Conservation (phyloP, 2,329 filamentous ascomycete genomes). For the Dothistroma pini region DNA sequence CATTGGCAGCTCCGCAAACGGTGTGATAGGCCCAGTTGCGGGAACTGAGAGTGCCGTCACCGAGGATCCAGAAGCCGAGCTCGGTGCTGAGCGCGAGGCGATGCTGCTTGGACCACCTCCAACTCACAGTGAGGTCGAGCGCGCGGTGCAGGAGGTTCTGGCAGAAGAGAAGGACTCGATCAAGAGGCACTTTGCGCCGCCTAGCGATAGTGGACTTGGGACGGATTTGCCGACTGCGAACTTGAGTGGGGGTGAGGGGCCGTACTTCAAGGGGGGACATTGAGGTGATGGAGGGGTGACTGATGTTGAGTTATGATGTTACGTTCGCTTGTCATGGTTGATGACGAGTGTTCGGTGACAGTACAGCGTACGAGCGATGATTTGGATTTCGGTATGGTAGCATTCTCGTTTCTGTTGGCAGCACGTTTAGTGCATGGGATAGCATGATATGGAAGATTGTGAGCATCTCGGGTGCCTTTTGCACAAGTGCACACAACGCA, state of each 20-base stretch:
- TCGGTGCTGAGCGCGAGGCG: constrained; percentile 27
- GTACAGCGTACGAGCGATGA: constrained; percentile 5
- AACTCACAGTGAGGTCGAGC: constrained; percentile 13
- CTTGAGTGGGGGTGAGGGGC: constrained; percentile 18
- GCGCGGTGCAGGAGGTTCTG: constrained; percentile 3
- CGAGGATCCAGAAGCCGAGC: constrained; percentile 26
- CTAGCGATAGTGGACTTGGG: constrained; percentile 40
- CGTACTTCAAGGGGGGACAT: constrained; percentile 13
- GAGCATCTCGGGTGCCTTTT: not conserved
- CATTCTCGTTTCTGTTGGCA: not conserved
- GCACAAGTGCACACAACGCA: not conserved
- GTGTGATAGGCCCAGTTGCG: constrained; percentile 29
- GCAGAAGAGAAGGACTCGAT: constrained; percentile 17
- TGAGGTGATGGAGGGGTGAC: constrained; percentile 2
- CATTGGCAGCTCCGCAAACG: constrained; percentile 39
- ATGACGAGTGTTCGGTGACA: constrained; percentile 2
- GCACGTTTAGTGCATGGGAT: not conserved
- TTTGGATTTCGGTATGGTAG: not conserved
- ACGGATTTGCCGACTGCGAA: constrained; percentile 37
- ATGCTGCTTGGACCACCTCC: not conserved
- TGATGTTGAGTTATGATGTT: not conserved
- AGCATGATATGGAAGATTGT: not conserved
- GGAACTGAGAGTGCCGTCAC: constrained; percentile 16
- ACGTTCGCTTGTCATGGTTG: constrained; percentile 7
- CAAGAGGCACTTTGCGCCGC: constrained; percentile 29